A percentile compares a stretch with the other conserved stretches of the same genome.
These are phyloP conservation scores for Halophytophthora batemanensis DNA, from an alignment of 352 stramenopile genomes.

Conservation along the genomic window DNA sequence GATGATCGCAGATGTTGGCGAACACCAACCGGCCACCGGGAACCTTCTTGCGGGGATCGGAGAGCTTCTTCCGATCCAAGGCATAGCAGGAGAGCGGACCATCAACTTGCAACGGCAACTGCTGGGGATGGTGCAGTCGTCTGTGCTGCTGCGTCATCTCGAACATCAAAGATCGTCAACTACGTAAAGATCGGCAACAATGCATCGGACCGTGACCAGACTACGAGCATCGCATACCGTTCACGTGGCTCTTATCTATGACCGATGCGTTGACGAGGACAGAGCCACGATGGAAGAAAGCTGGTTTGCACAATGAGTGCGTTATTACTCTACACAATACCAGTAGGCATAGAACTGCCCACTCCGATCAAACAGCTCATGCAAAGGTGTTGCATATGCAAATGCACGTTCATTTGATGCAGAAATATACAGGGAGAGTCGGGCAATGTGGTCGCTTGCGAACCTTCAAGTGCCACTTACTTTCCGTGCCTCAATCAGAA, in stretches of 20 bases:
- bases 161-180: no score
- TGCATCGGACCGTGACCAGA: no score
- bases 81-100: neutral
- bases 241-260: no score
- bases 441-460: neutral
- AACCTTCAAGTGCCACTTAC: neutral
- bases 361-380: no score
- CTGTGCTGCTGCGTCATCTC: conserved; percentile 1
- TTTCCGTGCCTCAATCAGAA: neutral
- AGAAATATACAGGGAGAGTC: no score
- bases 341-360: no score
- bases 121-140: conserved; percentile 8
- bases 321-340: neutral
- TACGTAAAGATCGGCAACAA: no score
- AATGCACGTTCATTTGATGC: no score
- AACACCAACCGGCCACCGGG: conserved; percentile 29
- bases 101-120: conserved; percentile 7
- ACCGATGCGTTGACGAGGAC: no score
- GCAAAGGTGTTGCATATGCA: no score
- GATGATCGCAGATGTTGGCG: conserved; percentile 24
- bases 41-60: conserved; percentile 29
- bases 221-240: no score
- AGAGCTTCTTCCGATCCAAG: conserved; percentile 5
- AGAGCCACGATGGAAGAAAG: no score
- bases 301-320: neutral